These are phyloP conservation scores for Candida namnaoensis DNA, from an alignment of 805 yeast species.

Conservation along the genomic window DNA sequence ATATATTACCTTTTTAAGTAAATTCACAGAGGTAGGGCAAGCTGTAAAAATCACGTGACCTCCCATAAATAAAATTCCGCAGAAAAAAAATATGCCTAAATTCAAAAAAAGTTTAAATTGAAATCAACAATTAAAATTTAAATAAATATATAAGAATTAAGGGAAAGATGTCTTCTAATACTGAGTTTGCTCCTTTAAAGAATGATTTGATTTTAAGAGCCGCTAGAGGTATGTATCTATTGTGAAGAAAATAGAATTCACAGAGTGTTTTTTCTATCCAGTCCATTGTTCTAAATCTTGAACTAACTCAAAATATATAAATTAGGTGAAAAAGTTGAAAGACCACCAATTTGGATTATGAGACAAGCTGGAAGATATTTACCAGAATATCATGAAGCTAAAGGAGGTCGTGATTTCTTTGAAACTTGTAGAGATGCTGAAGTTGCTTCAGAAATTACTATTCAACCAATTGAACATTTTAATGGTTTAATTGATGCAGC, in stretches of 20 bases:
- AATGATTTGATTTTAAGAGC: conserved; percentile 91
- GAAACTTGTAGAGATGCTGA: conserved; percentile 95
- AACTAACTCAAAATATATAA: conserved; percentile 6
- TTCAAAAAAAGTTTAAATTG: too few species aligned
- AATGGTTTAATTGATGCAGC: conserved; percentile 93
- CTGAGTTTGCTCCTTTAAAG: conserved; percentile 63
- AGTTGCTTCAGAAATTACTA: conserved; percentile 86
- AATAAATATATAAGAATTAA: too few species aligned
- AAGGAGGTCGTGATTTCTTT: conserved; percentile 80
- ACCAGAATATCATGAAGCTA: conserved; percentile 87
- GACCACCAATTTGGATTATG: conserved; percentile 98
- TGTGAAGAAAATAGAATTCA: neutral
- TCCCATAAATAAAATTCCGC: too few species aligned
- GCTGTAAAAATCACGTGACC: too few species aligned
- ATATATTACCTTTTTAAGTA: too few species aligned
- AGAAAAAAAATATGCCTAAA: too few species aligned
- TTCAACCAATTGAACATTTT: conserved; percentile 89
- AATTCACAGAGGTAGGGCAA: too few species aligned
- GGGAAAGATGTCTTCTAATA: conserved; percentile 5
- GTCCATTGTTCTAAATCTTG: too few species aligned
- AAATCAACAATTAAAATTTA: too few species aligned
- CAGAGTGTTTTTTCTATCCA: too few species aligned
- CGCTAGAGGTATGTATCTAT: conserved; percentile 49
- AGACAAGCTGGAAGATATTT: conserved; percentile 94
- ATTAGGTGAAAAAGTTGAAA: conserved; percentile 67